These are phyloP conservation scores for Cicer yamashitae DNA, from an alignment of 306 rosid genomes.

Conservation along the genomic window DNA sequence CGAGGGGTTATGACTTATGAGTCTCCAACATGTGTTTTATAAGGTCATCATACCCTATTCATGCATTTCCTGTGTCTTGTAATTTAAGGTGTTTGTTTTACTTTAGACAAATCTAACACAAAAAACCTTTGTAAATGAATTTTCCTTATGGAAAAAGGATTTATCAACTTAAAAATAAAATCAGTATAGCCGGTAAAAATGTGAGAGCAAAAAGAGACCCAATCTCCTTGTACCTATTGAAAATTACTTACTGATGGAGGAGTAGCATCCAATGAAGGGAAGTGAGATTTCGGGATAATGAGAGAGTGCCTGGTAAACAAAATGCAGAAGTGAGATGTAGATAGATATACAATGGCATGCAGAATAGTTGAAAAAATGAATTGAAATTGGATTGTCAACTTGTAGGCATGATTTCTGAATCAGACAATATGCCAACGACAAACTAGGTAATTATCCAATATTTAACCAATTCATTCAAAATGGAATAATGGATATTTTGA, in stretches of 20 bases:
- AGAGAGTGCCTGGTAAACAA: constrained; percentile 84
- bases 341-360: constrained; percentile 26
- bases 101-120: constrained; percentile 28
- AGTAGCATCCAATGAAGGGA: constrained; percentile 79
- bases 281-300: constrained; percentile 91
- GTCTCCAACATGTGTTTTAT: constrained; percentile 12
- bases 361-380: constrained; percentile 22
- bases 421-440: constrained; percentile 8
- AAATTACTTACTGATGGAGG: constrained; percentile 84
- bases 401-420: constrained; percentile 28
- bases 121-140: constrained; percentile 16
- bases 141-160: constrained; percentile 34
- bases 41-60: constrained; percentile 12
- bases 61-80: constrained; percentile 8
- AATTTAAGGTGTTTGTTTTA: background rate
- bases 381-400: constrained; percentile 18
- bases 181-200: background rate
- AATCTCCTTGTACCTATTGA: constrained; percentile 38
- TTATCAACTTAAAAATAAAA: constrained; percentile 27
- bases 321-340: constrained; percentile 37
- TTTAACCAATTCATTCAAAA: constrained; percentile 20
- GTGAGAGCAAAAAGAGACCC: constrained; percentile 13
- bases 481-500: constrained; percentile 13
- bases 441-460: constrained; percentile 10
- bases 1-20: constrained; percentile 15